Percentiles rank a stretch among this genome's conserved stretches.
Conservation (phyloP, 805 yeast species). For the Geotrichum ghanense region DNA sequence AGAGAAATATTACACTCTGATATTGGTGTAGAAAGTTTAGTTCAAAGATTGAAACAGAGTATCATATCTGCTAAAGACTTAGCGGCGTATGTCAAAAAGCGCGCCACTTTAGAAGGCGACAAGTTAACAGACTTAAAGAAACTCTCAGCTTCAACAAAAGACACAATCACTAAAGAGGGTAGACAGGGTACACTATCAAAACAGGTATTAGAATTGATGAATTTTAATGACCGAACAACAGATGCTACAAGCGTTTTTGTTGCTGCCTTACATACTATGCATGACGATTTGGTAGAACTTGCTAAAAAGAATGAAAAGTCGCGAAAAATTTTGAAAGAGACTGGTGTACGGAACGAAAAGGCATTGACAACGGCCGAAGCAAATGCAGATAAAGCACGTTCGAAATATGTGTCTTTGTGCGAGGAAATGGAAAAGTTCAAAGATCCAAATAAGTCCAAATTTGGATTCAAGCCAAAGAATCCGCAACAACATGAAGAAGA, state of each 20-base stretch:
- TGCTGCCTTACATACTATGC: constrained; percentile 70
- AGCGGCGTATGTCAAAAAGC: constrained; percentile 63
- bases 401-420: constrained; percentile 65
- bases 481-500: constrained; percentile 87
- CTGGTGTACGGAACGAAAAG: constrained; percentile 69
- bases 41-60: constrained; percentile 67
- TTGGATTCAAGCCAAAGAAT: constrained; percentile 67
- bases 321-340: constrained; percentile 73
- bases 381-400: constrained; percentile 80
- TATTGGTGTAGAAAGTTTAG: constrained; percentile 59
- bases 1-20: constrained; percentile 26
- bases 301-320: constrained; percentile 57
- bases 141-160: constrained; percentile 46
- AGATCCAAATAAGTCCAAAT: constrained; percentile 66
- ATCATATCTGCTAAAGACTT: constrained; percentile 79
- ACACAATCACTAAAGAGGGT: constrained; percentile 33
- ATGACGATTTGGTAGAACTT: constrained; percentile 69
- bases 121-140: constrained; percentile 65
- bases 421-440: constrained; percentile 77
- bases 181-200: constrained; percentile 55
- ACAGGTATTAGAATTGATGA: constrained; percentile 58
- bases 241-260: constrained; percentile 68
- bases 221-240: constrained; percentile 64
- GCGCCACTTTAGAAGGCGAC: constrained; percentile 68
- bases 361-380: constrained; percentile 72